phyloP scores from a whole-genome alignment of 2,329 filamentous ascomycete species.

The Fusarium virguliforme region DNA sequence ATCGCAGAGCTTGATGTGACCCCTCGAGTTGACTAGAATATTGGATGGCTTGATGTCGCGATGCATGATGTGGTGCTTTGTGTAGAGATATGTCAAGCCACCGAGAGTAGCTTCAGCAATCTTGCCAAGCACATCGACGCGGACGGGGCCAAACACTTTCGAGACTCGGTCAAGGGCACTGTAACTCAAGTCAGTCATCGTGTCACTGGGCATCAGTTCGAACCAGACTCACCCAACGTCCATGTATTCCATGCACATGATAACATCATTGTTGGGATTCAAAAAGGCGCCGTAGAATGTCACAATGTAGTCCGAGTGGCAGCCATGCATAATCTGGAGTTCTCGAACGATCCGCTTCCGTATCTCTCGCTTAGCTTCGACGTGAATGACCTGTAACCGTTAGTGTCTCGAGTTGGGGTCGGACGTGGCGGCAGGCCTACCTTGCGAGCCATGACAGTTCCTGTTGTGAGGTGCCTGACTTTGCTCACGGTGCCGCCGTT shows the following conservation, averaged over 20 bases:
- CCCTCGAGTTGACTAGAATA: slow-evolving; percentile 93
- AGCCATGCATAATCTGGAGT: slow-evolving; percentile 98
- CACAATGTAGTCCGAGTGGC: slow-evolving; percentile 96
- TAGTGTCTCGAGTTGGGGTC: slow-evolving; percentile 22
- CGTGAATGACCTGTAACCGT: slow-evolving; percentile 85
- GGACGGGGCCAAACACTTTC: slow-evolving; percentile 92
- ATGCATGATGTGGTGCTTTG: slow-evolving; percentile 98
- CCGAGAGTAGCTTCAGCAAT: slow-evolving; percentile 96
- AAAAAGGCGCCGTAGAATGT: slow-evolving; percentile 98
- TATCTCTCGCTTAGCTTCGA: slow-evolving; percentile 97
- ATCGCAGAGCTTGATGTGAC: slow-evolving; percentile 97
- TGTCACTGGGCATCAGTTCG: no score
- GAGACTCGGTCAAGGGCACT: slow-evolving; percentile 95
- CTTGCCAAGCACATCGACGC: slow-evolving; percentile 96
- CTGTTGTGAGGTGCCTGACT: slow-evolving; percentile 93
- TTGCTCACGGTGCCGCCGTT: slow-evolving; percentile 99
- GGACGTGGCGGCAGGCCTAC: slow-evolving; percentile 62
- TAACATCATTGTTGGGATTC: slow-evolving; percentile 96
- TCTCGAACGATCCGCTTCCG: slow-evolving; percentile 97
- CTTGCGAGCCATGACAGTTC: slow-evolving; percentile 98
- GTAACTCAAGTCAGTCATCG: slow-evolving; percentile 39
- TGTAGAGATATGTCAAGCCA: slow-evolving; percentile 94
- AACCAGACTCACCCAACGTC: slow-evolving; percentile 86
- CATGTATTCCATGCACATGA: slow-evolving; percentile 99
- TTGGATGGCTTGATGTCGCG: slow-evolving; percentile 99